A percentile compares a stretch with the other conserved stretches of the same genome.
Conservation (phyloP, 2,329 filamentous ascomycete species). For the Cryphonectria japonica region DNA sequence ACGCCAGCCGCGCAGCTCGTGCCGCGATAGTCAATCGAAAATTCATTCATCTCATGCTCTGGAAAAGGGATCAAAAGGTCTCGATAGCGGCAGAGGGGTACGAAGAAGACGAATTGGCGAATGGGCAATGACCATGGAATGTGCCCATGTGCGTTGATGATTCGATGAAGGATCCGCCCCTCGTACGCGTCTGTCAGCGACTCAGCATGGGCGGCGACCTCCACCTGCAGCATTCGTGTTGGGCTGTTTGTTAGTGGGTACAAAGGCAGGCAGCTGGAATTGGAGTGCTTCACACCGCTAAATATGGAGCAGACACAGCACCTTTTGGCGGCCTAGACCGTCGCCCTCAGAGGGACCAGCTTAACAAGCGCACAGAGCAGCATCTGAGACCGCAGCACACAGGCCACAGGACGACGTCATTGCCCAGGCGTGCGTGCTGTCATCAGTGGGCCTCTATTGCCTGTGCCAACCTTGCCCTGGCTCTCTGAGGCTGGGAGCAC, state of each 20-base stretch:
- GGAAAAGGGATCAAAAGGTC: not conserved
- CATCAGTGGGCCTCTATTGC: constrained; percentile 7
- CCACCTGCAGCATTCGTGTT: not conserved
- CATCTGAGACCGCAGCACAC: constrained; percentile 7
- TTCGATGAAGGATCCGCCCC: constrained; percentile 1
- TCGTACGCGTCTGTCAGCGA: not conserved
- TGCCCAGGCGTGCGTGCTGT: constrained; percentile 9
- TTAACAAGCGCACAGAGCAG: constrained; percentile 14
- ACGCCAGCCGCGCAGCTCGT: constrained; percentile 5
- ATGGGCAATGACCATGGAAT: constrained; percentile 14
- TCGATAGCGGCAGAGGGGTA: not conserved
- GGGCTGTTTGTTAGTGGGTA: constrained; percentile 19
- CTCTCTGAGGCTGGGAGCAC: constrained; percentile 2
- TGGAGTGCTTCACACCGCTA: constrained; percentile 12
- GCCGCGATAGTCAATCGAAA: not conserved
- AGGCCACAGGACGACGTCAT: constrained; percentile 24
- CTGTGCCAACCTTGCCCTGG: constrained; percentile 16
- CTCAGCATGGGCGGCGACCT: constrained; percentile 5
- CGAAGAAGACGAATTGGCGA: constrained; percentile 23
- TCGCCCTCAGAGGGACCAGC: not conserved
- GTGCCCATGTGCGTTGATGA: constrained; percentile 11
- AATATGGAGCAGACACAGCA: constrained; percentile 2
- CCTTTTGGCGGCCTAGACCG: not conserved
- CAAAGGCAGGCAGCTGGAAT: not conserved
- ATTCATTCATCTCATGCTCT: not conserved